phyloP scores from a whole-genome alignment of 495 filamentous ascomycete species.

The Penicillium mononematosum region DNA sequence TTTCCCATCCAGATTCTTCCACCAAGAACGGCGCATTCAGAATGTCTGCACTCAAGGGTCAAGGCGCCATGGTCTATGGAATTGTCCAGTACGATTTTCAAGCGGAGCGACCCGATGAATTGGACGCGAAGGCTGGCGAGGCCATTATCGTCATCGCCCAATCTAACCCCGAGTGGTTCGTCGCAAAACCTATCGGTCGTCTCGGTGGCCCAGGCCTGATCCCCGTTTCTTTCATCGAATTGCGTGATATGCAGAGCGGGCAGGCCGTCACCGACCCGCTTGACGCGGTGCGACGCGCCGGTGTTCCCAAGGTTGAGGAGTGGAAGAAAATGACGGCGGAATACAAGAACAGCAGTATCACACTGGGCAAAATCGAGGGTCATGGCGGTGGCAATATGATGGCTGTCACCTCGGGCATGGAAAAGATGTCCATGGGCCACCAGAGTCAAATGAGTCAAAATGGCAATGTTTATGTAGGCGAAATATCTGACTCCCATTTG shows the following conservation, averaged over 20 bases:
- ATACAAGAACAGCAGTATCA: conserved; percentile 98
- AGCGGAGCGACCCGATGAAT: conserved; percentile 89
- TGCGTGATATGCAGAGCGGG: conserved; percentile 88
- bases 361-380: conserved; percentile 82
- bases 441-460: conserved; percentile 42
- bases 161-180: conserved; percentile 99
- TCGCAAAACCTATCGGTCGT: conserved; percentile 95
- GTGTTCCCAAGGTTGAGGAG: conserved; percentile 96
- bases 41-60: conserved; percentile 58
- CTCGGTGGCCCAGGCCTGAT: conserved; percentile 93
- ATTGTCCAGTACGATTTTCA: conserved; percentile 97
- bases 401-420: conserved; percentile 67
- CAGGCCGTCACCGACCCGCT: conserved; percentile 77
- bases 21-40: conserved; percentile 42
- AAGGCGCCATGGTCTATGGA: conserved; percentile 89
- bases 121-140: conserved; percentile 93
- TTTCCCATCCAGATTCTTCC: conserved; percentile 35
- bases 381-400: conserved; percentile 38
- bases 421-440: conserved; percentile 68
- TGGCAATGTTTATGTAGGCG: conserved; percentile 49
- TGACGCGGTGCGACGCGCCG: conserved; percentile 83
- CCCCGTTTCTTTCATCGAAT: conserved; percentile 95
- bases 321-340: conserved; percentile 99
- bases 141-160: conserved; percentile 98
- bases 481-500: background rate